Base-by-base conservation (phyloP, 345 rosid species). In the Acer yangbiense region DNA sequence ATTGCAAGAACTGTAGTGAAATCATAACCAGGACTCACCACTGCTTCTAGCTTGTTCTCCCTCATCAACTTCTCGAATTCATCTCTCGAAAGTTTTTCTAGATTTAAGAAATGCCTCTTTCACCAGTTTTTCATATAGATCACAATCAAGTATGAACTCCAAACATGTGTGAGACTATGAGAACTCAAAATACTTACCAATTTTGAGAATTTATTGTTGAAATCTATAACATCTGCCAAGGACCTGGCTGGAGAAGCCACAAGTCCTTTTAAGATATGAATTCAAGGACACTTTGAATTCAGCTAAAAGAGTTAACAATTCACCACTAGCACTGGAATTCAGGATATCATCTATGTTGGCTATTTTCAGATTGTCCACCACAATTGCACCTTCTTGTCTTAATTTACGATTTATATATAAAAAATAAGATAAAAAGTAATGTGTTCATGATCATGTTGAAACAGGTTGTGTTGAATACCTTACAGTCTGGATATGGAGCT, bases 11-110 rank as follows among this genome's bases (percentile, higher is more conserved):
- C 72, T 2, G 64, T 60, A 7, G 63, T 13, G 44, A 5, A 1
- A 29, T n/a, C 43, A 9, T 63, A 2, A 27, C 76, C 69, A 0
- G 77, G 76, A 2, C 76, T 58, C 60, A 85, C 80, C 32, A 85
- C 9, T 2, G 90, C 85, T 43, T 85, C 90, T 41, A 85, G 77
- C n/a, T 84, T 76, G 32, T 88, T 20, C 2, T 81, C 78, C 70
- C n/a, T 25, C 78, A 85, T 79, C 78, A 81, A 11, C 65, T 81
- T 83, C 78, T 81, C 80, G 27, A 83, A 43, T 57, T 84, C 90
- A 25, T 81, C 35, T 41, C 71, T 68, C 0, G 48, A 63, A 27
- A 74, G 70, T 10, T 74, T 61, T 48, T 27, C 44, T 71, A 72
- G 54, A 68, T 76, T 39, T 14, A 44, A 16, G 50, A 60, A 60